Conservation (phyloP, 805 yeast genomes). For the Wickerhamomyces rabaulensis region DNA sequence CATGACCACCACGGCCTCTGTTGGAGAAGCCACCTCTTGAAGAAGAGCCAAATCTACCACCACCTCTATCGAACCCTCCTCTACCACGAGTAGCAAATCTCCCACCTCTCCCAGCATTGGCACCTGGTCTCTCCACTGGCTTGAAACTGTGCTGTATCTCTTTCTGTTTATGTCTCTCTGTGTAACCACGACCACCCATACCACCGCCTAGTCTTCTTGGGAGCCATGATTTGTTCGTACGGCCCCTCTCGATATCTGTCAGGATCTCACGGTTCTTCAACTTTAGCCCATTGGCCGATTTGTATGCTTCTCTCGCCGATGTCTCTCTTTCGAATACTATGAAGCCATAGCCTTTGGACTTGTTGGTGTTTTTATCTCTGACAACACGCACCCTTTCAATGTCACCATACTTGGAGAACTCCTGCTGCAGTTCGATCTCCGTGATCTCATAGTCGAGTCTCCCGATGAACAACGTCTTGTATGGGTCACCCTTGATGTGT, state of each 20-base stretch:
- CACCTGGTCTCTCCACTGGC: slow-evolving; percentile 5
- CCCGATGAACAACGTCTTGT: slow-evolving; percentile 70
- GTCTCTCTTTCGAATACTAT: slow-evolving; percentile 57
- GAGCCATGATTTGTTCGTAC: slow-evolving; percentile 60
- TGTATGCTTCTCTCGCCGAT: slow-evolving; percentile 58
- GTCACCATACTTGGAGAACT: slow-evolving; percentile 61
- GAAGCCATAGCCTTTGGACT: slow-evolving; percentile 81
- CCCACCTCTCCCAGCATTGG: not conserved
- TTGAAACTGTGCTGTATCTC: slow-evolving; percentile 6
- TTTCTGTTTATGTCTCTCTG: slow-evolving; percentile 26
- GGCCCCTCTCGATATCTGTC: slow-evolving; percentile 71
- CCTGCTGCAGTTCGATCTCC: slow-evolving; percentile 63
- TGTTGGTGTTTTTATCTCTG: slow-evolving; percentile 43
- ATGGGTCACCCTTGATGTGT: slow-evolving; percentile 65
- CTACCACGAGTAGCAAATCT: slow-evolving; percentile 6
- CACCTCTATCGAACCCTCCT: slow-evolving; percentile 10
- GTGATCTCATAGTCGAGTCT: slow-evolving; percentile 59
- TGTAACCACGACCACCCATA: slow-evolving; percentile 76
- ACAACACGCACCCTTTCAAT: slow-evolving; percentile 60
- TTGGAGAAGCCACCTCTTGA: slow-evolving; percentile 10
- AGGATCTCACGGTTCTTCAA: slow-evolving; percentile 50
- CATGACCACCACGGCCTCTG: slow-evolving; percentile 9
- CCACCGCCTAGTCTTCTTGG: slow-evolving; percentile 88
- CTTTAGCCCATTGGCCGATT: slow-evolving; percentile 49
- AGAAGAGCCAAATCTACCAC: slow-evolving; percentile 9